Conservation (phyloP, 768 basidiomycete species). For the Neoboletus magnificus region DNA sequence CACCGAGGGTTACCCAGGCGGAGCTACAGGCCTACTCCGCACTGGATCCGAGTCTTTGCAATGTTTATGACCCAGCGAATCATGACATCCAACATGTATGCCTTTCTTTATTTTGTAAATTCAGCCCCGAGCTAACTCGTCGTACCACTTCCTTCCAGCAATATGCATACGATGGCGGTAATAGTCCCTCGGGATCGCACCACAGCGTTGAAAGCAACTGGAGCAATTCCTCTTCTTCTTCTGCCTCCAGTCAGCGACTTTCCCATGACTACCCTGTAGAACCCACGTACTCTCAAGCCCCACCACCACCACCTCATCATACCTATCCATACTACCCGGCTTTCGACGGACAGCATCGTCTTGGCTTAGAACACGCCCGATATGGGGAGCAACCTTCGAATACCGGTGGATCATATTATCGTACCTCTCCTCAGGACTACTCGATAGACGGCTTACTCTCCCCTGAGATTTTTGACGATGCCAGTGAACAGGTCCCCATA, state of each 20-base stretch:
- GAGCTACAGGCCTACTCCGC: constrained; percentile 15
- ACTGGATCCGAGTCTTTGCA: constrained; percentile 7
- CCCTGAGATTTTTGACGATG: constrained; percentile 15
- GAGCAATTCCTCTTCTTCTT: constrained; percentile 26
- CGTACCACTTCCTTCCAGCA: constrained; percentile 4
- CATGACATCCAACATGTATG: constrained; percentile 19
- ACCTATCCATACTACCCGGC: constrained; percentile 18
- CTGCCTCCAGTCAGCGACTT: constrained; percentile 17
- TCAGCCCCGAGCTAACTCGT: not conserved
- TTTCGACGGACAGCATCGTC: constrained; percentile 19
- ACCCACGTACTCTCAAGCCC: constrained; percentile 1
- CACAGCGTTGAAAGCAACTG: constrained; percentile 26
- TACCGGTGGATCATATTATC: constrained; percentile 15
- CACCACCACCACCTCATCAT: not conserved
- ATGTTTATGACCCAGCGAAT: constrained; percentile 9
- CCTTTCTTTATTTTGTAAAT: not conserved
- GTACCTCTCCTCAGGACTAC: constrained; percentile 12
- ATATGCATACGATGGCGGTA: constrained; percentile 18
- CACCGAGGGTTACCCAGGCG: constrained; percentile 23
- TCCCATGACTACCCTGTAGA: constrained; percentile 9
- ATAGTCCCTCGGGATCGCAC: constrained; percentile 25
- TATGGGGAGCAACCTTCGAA: constrained; percentile 15
- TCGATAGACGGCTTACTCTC: constrained; percentile 5
- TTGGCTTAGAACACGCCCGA: constrained; percentile 21
- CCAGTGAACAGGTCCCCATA: not conserved